A percentile compares a stretch with the other conserved stretches of the same genome.
Conservation (phyloP, 768 basidiomycete genomes). For the Lentinula aciculospora region DNA sequence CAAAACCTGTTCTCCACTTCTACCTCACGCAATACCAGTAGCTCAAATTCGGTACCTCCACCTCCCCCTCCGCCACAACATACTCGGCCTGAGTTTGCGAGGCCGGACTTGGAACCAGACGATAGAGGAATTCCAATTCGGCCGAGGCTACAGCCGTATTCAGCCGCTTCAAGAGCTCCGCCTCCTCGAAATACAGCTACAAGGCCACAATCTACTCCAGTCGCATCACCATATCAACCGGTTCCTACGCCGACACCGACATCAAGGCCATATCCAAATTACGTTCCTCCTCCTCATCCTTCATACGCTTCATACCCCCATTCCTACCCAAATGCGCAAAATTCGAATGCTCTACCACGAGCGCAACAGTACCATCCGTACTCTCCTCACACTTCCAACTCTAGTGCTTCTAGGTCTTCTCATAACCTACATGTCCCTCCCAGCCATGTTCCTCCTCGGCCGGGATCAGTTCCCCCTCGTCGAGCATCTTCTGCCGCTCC, state of each 20-base stretch:
- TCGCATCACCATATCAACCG: conserved; percentile 15
- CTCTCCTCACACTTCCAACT: too few species aligned
- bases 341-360: conserved; percentile 18
- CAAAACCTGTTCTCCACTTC: conserved; percentile 40
- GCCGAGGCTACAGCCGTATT: not conserved
- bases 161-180: conserved; percentile 10
- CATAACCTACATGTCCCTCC: conserved; percentile 5
- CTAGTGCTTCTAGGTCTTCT: not conserved
- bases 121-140: conserved; percentile 10
- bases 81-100: conserved; percentile 37
- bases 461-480: conserved; percentile 22
- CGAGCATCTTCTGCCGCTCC: conserved; percentile 33
- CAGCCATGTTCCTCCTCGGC: conserved; percentile 18
- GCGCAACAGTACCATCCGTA: not conserved
- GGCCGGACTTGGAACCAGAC: conserved; percentile 59
- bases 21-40: conserved; percentile 18
- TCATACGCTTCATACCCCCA: conserved; percentile 13
- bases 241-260: conserved; percentile 15
- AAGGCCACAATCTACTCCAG: conserved; percentile 11
- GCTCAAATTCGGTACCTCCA: conserved; percentile 16
- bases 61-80: conserved; percentile 28
- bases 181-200: conserved; percentile 16
- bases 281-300: conserved; percentile 7
- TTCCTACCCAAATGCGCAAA: conserved; percentile 8
- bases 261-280: conserved; percentile 4